These are phyloP conservation scores for Cryptosporidium tyzzeri DNA, from an alignment of 169 alveolate genomes.

Conservation along the genomic window DNA sequence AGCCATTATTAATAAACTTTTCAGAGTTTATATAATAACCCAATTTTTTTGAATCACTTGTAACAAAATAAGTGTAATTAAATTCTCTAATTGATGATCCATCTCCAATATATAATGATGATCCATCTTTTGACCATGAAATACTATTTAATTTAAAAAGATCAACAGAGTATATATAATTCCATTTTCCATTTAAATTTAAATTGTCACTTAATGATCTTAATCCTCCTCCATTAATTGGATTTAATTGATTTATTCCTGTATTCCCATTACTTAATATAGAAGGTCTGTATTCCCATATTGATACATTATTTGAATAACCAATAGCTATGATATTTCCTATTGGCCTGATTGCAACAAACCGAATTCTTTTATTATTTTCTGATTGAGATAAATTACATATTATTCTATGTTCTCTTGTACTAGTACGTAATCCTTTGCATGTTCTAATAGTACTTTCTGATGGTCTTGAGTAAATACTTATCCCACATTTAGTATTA, in stretches of 20 bases:
- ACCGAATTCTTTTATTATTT: conserved; percentile 7
- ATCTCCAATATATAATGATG: conserved; percentile 48
- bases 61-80: conserved; percentile 18
- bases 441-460: conserved; percentile 23
- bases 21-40: conserved; percentile 21
- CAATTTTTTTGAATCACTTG: conserved; percentile 27
- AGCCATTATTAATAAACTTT: conserved; percentile 42
- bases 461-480: conserved; percentile 34
- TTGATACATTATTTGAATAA: conserved; percentile 31
- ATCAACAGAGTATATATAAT: conserved; percentile 20
- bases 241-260: not conserved
- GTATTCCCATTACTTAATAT: not conserved
- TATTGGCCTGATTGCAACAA: conserved; percentile 56
- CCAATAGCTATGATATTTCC: conserved; percentile 56
- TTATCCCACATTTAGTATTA: conserved; percentile 2
- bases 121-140: conserved; percentile 62
- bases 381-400: not conserved
- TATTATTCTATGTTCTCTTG: conserved; percentile 28
- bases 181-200: conserved; percentile 51
- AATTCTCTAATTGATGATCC: conserved; percentile 67
- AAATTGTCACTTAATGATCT: conserved; percentile 30
- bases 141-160: conserved; percentile 23
- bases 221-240: conserved; percentile 14
- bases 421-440: conserved; percentile 24
- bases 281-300: conserved; percentile 63